phyloP scores from a whole-genome alignment of 306 rosid genomes.

The Quercus glauca region DNA sequence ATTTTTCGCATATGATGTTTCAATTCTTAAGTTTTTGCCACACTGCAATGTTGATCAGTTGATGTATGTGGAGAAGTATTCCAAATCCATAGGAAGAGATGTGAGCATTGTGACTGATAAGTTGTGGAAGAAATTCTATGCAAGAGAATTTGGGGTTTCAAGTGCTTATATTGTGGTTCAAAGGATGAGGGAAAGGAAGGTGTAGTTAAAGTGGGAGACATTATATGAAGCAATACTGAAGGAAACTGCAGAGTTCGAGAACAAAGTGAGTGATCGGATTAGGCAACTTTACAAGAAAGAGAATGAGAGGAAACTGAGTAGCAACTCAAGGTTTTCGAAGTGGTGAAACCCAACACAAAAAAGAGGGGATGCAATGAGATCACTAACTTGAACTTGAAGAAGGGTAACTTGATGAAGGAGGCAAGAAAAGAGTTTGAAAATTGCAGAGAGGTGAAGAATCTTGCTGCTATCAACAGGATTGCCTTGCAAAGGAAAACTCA shows the following conservation, averaged over 20 bases:
- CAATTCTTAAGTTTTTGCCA: conserved; percentile 33
- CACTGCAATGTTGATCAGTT: conserved; percentile 47
- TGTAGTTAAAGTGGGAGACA: conserved; percentile 33
- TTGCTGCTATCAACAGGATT: no score
- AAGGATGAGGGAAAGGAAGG: conserved; percentile 39
- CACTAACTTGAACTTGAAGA: no score
- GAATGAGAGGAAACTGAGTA: conserved; percentile 1
- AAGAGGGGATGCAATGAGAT: no score
- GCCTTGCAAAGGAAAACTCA: no score
- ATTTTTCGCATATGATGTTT: no score
- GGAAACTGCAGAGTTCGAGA: conserved; percentile 28
- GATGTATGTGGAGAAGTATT: conserved; percentile 42
- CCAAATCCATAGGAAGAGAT: conserved; percentile 42
- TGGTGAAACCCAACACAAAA: no score
- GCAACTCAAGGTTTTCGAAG: no score
- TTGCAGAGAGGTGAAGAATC: no score
- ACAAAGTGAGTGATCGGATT: conserved; percentile 27
- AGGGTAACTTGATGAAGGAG: no score
- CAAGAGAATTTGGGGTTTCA: conserved; percentile 31
- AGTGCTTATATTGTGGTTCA: conserved; percentile 20
- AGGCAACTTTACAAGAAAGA: conserved; percentile 31
- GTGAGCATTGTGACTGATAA: conserved; percentile 41
- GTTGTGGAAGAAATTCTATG: conserved; percentile 43
- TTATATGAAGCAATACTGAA: conserved; percentile 45
- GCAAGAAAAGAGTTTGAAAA: no score